Percentiles rank a stretch among this genome's conserved stretches.
phyloP scores from a whole-genome alignment of 805 yeast species.

The Isabelozyma pseudorhagii region DNA sequence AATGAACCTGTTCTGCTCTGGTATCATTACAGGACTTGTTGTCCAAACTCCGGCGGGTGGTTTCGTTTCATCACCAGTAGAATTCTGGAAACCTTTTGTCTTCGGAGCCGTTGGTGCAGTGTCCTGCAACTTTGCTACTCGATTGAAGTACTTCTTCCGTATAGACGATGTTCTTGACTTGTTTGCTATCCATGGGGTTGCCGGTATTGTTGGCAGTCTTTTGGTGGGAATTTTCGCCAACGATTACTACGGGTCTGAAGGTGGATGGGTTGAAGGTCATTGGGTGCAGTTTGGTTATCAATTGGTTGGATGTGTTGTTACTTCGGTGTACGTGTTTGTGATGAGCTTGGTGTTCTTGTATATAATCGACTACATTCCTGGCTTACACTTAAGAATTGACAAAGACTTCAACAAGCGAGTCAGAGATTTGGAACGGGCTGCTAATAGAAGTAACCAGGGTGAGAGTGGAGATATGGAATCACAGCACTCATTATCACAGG shows the following conservation, averaged over 20 bases:
- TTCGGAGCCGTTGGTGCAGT: slow-evolving; percentile 39
- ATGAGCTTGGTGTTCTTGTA: slow-evolving; percentile 29
- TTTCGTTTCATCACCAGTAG: slow-evolving; percentile 28
- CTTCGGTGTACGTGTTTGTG: slow-evolving; percentile 31
- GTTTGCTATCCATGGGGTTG: slow-evolving; percentile 42
- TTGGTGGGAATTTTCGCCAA: slow-evolving; percentile 41
- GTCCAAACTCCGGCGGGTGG: slow-evolving; percentile 45
- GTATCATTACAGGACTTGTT: slow-evolving; percentile 40
- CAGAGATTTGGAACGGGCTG: slow-evolving; percentile 15
- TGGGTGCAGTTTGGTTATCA: slow-evolving; percentile 43
- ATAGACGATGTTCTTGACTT: slow-evolving; percentile 44
- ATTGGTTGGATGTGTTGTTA: slow-evolving; percentile 32
- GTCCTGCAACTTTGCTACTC: slow-evolving; percentile 33
- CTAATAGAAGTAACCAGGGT: slow-evolving; percentile 10
- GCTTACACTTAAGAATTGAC: slow-evolving; percentile 40
- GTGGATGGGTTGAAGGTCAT: slow-evolving; percentile 41
- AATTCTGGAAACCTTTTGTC: slow-evolving; percentile 39
- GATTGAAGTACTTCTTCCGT: slow-evolving; percentile 34
- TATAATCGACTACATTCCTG: slow-evolving; percentile 37
- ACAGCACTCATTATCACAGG: not conserved
- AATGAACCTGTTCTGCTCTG: slow-evolving; percentile 37
- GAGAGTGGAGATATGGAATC: slow-evolving; percentile 1
- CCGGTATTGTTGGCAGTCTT: slow-evolving; percentile 38
- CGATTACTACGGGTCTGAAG: slow-evolving; percentile 24
- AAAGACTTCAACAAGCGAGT: slow-evolving; percentile 31